phyloP scores from a whole-genome alignment of 2,329 filamentous ascomycete species.

The Aspergillus pseudonomiae region DNA sequence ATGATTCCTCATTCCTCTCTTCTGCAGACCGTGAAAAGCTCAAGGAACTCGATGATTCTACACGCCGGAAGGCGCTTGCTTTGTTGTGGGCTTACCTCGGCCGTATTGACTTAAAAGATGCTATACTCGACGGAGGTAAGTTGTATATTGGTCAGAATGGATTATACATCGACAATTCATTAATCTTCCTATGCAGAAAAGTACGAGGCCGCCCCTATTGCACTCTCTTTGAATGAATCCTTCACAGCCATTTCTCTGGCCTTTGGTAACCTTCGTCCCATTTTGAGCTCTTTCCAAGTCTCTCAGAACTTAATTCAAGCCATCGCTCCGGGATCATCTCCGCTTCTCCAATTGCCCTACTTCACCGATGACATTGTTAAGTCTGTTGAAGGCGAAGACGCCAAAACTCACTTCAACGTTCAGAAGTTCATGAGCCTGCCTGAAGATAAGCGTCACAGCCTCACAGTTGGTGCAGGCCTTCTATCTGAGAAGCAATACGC shows the following conservation, averaged over 20 bases:
- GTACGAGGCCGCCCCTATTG: constrained; percentile 84
- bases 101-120: constrained; percentile 80
- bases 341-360: constrained; percentile 87
- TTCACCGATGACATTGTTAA: constrained; percentile 67
- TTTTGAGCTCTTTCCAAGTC: constrained; percentile 78
- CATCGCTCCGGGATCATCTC: constrained; percentile 77
- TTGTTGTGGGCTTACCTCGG: constrained; percentile 95
- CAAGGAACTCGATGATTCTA: constrained; percentile 76
- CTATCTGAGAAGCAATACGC: constrained; percentile 77
- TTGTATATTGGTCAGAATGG: neutral
- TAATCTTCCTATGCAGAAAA: constrained; percentile 60
- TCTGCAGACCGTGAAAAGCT: constrained; percentile 76
- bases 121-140: constrained; percentile 68
- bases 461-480: constrained; percentile 70
- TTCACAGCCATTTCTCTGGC: constrained; percentile 86
- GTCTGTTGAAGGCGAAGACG: constrained; percentile 57
- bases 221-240: constrained; percentile 80
- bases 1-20: constrained; percentile 62
- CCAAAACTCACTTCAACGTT: constrained; percentile 74
- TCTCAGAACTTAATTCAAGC: constrained; percentile 91
- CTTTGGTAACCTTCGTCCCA: constrained; percentile 79
- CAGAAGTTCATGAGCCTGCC: constrained; percentile 88
- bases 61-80: constrained; percentile 81
- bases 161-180: constrained; percentile 11
- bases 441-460: constrained; percentile 70